These are phyloP conservation scores for Blastobotrys elegans DNA, from an alignment of 1,139 yeast species.

Conservation along the genomic window DNA sequence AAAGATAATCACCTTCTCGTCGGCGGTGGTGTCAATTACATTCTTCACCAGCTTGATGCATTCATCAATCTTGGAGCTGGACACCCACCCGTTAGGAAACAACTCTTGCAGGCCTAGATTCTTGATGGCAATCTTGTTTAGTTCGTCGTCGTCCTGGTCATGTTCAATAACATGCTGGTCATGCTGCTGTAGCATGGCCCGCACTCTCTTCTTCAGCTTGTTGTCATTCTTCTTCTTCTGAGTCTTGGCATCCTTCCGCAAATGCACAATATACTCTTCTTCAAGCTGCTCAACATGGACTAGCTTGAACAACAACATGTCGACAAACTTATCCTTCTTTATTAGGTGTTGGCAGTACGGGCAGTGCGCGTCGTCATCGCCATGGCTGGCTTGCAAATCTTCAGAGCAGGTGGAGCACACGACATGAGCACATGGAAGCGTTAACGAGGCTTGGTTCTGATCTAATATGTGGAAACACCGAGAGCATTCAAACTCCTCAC, in stretches of 20 bases:
- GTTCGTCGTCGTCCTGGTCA: no score
- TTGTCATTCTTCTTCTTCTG: no score
- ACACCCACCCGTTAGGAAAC: conserved; percentile 32
- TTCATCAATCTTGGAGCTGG: conserved; percentile 81
- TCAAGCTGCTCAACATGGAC: conserved; percentile 22
- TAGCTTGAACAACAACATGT: conserved; percentile 25
- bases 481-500: conserved; percentile 52
- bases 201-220: no score
- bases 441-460: conserved; percentile 37
- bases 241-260: no score
- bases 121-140: conserved; percentile 27
- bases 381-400: conserved; percentile 18
- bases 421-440: conserved; percentile 32
- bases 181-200: no score
- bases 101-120: conserved; percentile 7
- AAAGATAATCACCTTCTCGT: conserved; percentile 89
- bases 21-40: conserved; percentile 79
- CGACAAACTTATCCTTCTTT: conserved; percentile 20
- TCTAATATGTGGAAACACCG: conserved; percentile 60
- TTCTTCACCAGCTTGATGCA: no score
- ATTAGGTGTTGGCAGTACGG: conserved; percentile 21
- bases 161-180: no score
- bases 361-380: conserved; percentile 14
- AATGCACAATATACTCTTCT: no score
- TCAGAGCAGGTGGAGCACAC: conserved; percentile 31